Evolutionary conservation across 495 filamentous ascomycete species (phyloP).

Genomic region (Xylaria flabelliformis): DNA sequence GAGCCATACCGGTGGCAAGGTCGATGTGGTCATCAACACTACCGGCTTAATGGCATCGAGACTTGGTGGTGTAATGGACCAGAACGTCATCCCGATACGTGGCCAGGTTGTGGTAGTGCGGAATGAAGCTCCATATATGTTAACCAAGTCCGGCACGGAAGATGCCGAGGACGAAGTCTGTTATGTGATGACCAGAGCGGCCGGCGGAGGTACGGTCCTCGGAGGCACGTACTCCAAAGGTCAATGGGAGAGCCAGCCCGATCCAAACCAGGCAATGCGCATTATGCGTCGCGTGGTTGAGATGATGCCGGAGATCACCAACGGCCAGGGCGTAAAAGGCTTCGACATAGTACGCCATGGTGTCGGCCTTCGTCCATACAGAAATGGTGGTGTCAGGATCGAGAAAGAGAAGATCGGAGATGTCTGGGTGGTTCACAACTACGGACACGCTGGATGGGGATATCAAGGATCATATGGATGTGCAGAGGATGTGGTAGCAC

Average conservation of each 20-base stretch:
- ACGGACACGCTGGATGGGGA: slow-evolving; percentile 93
- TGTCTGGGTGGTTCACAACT: slow-evolving; percentile 87
- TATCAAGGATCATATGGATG: slow-evolving; percentile 91
- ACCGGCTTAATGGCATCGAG: slow-evolving; percentile 76
- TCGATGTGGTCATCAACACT: slow-evolving; percentile 83
- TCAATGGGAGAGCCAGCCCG: slow-evolving; percentile 81
- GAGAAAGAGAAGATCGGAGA: slow-evolving; percentile 80
- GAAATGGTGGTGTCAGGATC: slow-evolving; percentile 77
- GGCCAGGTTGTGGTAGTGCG: slow-evolving; percentile 90
- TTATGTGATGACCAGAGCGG: slow-evolving; percentile 92
- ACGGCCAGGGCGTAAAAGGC: slow-evolving; percentile 77
- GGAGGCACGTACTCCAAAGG: slow-evolving; percentile 87
- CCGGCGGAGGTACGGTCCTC: slow-evolving; percentile 76
- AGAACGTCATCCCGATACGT: slow-evolving; percentile 73
- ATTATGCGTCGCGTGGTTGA: slow-evolving; percentile 89
- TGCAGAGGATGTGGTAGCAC: slow-evolving; percentile 67
- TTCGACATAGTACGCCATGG: slow-evolving; percentile 87
- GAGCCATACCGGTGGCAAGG: slow-evolving; percentile 66
- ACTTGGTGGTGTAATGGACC: slow-evolving; percentile 85
- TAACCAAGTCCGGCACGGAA: slow-evolving; percentile 73
- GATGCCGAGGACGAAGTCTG: slow-evolving; percentile 79
- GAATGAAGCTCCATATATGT: slow-evolving; percentile 79
- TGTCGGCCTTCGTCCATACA: slow-evolving; percentile 82
- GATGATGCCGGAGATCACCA: slow-evolving; percentile 73
- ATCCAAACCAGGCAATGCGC: slow-evolving; percentile 78